Evolutionary conservation across 441 rosid species (phyloP).

Genomic region (Populus hybrid): DNA sequence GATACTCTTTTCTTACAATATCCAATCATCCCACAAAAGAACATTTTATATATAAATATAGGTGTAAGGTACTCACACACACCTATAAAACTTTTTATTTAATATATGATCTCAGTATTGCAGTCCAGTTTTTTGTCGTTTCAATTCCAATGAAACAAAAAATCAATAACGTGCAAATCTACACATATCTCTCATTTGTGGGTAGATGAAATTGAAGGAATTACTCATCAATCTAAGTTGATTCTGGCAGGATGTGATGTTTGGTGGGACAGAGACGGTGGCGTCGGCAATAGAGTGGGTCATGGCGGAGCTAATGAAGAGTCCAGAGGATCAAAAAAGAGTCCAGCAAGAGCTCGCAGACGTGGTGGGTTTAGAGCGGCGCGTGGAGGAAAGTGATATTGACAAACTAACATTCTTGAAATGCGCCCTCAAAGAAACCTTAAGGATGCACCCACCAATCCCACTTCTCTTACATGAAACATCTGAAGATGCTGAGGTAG

Average conservation of each 20-base stretch:
- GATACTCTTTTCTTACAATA: not conserved
- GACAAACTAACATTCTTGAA: constrained; percentile 67
- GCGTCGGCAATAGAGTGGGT: constrained; percentile 97
- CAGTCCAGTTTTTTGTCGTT: too few relatives aligned
- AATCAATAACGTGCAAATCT: not conserved
- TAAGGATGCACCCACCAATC: constrained; percentile 94
- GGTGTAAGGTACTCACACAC: too few relatives aligned
- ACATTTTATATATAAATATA: too few relatives aligned
- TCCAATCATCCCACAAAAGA: not conserved
- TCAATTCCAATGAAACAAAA: too few relatives aligned
- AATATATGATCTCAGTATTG: too few relatives aligned
- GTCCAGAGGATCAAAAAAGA: constrained; percentile 66
- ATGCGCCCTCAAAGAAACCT: constrained; percentile 72
- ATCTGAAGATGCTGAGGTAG: constrained; percentile 57
- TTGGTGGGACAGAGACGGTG: constrained; percentile 97
- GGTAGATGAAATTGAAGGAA: not conserved
- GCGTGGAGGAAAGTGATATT: constrained; percentile 73
- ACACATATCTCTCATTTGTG: not conserved
- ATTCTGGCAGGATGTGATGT: constrained; percentile 79
- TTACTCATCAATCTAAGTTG: not conserved
- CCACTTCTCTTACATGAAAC: constrained; percentile 97
- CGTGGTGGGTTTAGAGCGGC: constrained; percentile 82
- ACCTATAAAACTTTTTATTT: too few relatives aligned
- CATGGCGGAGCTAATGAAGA: constrained; percentile 69
- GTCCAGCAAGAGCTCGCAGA: constrained; percentile 80